Conservation (phyloP, 805 yeast genomes). For the Saccharomycopsis babjevae region DNA sequence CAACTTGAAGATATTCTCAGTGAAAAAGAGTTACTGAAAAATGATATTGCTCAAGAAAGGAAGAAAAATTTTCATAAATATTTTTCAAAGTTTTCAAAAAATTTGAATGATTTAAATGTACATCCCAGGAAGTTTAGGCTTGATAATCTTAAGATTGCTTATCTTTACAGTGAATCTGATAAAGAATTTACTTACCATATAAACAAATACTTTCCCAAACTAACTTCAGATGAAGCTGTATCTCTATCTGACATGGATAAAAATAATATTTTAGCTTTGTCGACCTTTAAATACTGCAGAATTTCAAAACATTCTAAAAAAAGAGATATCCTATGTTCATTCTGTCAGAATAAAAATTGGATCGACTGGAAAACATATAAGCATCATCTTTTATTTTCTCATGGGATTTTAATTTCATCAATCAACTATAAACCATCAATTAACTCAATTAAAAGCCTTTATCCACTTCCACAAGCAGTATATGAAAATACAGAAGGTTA, state of each 20-base stretch:
- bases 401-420: slow-evolving; percentile 9
- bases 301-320: not conserved
- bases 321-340: slow-evolving; percentile 7
- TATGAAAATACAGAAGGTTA: not conserved
- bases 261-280: not conserved
- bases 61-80: not conserved
- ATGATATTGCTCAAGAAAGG: not conserved
- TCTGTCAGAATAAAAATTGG: slow-evolving; percentile 16
- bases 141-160: not conserved
- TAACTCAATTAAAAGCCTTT: not conserved
- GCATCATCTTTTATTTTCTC: slow-evolving; percentile 17
- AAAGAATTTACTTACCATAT: not conserved
- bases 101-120: not conserved
- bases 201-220: slow-evolving; percentile 2
- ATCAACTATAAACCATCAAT: not conserved
- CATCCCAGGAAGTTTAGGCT: slow-evolving; percentile 9
- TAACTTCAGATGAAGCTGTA: not conserved
- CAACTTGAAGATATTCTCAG: not conserved
- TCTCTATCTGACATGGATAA: not conserved
- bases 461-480: slow-evolving; percentile 7
- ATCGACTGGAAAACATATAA: slow-evolving; percentile 20
- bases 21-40: not conserved
- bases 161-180: not conserved
- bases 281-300: not conserved
- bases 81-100: not conserved